Conservation (phyloP, 2,329 filamentous ascomycete genomes). For the Pseudocercospora fuligena region DNA sequence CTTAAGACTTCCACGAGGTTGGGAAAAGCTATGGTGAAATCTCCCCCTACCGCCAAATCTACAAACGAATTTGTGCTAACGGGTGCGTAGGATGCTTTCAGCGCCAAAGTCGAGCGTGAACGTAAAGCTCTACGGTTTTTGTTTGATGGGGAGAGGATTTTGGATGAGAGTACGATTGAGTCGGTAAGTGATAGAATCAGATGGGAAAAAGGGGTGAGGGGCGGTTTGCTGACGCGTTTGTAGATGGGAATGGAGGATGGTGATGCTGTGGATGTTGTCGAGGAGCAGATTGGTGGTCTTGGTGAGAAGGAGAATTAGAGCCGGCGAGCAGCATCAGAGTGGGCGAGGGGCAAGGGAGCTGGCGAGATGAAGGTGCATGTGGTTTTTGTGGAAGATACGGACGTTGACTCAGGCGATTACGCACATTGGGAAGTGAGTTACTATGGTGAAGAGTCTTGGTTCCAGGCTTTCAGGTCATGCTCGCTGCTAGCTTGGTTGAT, state of each 20-base stretch:
- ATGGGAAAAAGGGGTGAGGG: too few species aligned
- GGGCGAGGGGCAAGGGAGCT: too few species aligned
- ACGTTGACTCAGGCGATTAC: too few species aligned
- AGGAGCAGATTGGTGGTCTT: constrained; percentile 35
- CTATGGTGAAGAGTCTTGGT: too few species aligned
- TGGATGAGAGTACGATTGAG: constrained; percentile 23
- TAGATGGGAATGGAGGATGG: constrained; percentile 33
- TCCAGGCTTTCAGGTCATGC: too few species aligned
- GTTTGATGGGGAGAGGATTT: constrained; percentile 32
- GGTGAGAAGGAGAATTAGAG: too few species aligned
- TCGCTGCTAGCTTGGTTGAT: too few species aligned
- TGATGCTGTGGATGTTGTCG: constrained; percentile 31
- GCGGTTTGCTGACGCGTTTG: constrained; percentile 13
- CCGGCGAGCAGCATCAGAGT: too few species aligned
- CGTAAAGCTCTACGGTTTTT: constrained; percentile 29
- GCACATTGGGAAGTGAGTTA: too few species aligned
- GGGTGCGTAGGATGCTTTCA: constrained; percentile 26
- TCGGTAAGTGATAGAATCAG: constrained; percentile 29
- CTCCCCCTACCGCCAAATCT: background rate
- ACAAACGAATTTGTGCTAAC: too few species aligned
- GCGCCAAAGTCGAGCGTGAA: constrained; percentile 21
- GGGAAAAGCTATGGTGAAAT: constrained; percentile 32
- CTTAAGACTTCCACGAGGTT: constrained; percentile 34
- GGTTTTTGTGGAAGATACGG: too few species aligned
- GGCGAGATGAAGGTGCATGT: too few species aligned